phyloP scores from a whole-genome alignment of 2,329 filamentous ascomycete species.

The Phialemonium atrogriseum region DNA sequence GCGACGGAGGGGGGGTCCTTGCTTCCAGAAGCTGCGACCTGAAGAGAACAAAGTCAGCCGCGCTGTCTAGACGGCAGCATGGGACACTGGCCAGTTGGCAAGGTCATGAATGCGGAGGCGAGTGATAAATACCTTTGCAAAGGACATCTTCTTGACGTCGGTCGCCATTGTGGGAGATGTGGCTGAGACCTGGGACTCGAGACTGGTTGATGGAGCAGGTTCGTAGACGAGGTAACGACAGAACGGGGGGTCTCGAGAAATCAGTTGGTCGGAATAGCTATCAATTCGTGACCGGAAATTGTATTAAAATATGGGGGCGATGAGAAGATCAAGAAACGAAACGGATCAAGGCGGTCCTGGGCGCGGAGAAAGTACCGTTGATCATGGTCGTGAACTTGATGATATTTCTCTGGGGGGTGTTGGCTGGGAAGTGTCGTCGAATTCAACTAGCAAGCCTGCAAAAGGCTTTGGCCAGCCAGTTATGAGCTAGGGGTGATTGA shows the following conservation, averaged over 20 bases:
- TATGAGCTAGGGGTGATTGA: too few relatives aligned
- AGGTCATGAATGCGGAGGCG: not conserved
- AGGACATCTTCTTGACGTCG: constrained; percentile 54
- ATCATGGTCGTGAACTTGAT: constrained; percentile 44
- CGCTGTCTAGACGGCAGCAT: too few relatives aligned
- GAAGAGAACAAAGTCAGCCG: constrained; percentile 8
- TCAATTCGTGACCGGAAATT: constrained; percentile 5
- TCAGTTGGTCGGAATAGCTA: not conserved
- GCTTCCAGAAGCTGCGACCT: constrained; percentile 42
- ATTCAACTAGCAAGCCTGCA: too few relatives aligned
- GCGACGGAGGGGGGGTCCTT: constrained; percentile 23
- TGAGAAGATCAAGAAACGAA: constrained; percentile 40
- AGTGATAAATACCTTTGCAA: constrained; percentile 58
- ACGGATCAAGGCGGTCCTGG: constrained; percentile 45
- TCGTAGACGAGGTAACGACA: constrained; percentile 1
- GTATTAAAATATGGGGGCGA: constrained; percentile 8
- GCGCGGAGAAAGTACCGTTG: constrained; percentile 39
- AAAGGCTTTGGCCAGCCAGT: too few relatives aligned
- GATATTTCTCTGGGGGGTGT: constrained; percentile 21
- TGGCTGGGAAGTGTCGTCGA: too few relatives aligned
- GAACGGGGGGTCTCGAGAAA: not conserved
- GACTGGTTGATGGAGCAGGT: not conserved
- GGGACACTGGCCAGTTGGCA: too few relatives aligned
- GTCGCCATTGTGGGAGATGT: constrained; percentile 31
- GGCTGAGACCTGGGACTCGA: constrained; percentile 1